Conservation (phyloP, 2,329 filamentous ascomycete genomes). For the Trichoderma sp. region DNA sequence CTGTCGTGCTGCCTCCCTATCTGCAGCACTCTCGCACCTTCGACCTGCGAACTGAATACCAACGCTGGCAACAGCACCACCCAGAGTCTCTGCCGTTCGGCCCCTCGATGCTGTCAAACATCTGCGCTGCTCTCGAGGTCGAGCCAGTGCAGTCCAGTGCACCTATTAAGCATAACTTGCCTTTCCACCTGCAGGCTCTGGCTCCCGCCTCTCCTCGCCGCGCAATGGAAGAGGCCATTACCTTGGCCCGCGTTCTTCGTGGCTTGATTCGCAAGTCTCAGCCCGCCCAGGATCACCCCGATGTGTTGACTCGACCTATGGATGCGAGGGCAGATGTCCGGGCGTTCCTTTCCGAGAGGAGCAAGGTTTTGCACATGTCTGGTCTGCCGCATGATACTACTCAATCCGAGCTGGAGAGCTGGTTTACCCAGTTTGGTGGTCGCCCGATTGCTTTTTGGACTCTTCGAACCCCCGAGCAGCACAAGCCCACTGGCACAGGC, state of each 20-base stretch:
- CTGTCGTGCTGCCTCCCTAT: slow-evolving; percentile 92
- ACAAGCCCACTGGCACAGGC: slow-evolving; percentile 97
- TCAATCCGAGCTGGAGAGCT: slow-evolving; percentile 97
- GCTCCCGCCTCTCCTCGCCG: slow-evolving; percentile 92
- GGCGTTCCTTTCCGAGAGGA: slow-evolving; percentile 91
- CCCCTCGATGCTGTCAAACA: slow-evolving; percentile 92
- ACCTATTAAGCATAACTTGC: slow-evolving; percentile 97
- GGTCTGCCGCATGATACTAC: slow-evolving; percentile 97
- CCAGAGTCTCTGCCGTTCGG: slow-evolving; percentile 96
- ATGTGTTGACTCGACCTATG: slow-evolving; percentile 92
- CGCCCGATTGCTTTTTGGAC: slow-evolving; percentile 99
- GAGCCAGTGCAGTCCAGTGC: slow-evolving; percentile 96
- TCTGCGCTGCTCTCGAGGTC: slow-evolving; percentile 96
- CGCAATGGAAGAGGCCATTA: slow-evolving; percentile 97
- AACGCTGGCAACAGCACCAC: slow-evolving; percentile 97
- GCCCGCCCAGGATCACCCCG: slow-evolving; percentile 86
- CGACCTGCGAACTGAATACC: slow-evolving; percentile 94
- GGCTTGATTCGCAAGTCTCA: slow-evolving; percentile 96
- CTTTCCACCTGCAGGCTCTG: slow-evolving; percentile 94
- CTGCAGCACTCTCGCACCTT: slow-evolving; percentile 97
- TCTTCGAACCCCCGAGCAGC: slow-evolving; percentile 92
- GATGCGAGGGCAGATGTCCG: slow-evolving; percentile 95
- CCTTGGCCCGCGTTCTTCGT: slow-evolving; percentile 84
- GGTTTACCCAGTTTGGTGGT: slow-evolving; percentile 98
- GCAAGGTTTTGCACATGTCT: slow-evolving; percentile 97